These are phyloP conservation scores for Porogramme epimiltina DNA, from an alignment of 1,284 basidiomycete genomes.

Conservation along the genomic window DNA sequence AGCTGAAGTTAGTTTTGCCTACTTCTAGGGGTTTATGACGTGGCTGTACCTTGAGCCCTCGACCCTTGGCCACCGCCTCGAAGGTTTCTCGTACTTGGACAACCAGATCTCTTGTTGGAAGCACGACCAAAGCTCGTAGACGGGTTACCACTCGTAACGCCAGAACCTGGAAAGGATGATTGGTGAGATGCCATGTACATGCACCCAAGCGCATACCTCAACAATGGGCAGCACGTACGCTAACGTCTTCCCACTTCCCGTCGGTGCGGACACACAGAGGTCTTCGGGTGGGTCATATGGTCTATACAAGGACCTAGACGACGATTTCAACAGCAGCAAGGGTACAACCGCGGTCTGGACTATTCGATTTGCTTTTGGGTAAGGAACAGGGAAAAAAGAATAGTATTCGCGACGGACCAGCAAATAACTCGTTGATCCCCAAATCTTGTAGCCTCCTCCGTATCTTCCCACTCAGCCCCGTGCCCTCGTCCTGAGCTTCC, in stretches of 20 bases:
- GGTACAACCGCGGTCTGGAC: conserved; percentile 87
- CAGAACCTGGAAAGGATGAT: conserved; percentile 52
- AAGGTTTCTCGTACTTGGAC: conserved; percentile 91
- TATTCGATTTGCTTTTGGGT: conserved; percentile 30
- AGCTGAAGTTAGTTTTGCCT: rapidly evolving
- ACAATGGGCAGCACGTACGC: conserved; percentile 93
- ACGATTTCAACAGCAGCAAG: conserved; percentile 57
- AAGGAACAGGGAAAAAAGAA: conserved; percentile 3
- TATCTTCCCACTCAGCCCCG: conserved; percentile 63
- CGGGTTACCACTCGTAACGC: conserved; percentile 77
- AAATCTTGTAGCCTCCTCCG: conserved; percentile 68
- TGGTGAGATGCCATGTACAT: not conserved
- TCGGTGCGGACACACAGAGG: conserved; percentile 96
- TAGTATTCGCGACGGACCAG: conserved; percentile 57
- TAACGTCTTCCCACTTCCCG: conserved; percentile 96
- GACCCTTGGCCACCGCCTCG: conserved; percentile 83
- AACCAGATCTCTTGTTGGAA: conserved; percentile 97
- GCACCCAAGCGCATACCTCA: conserved; percentile 54
- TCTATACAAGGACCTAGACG: conserved; percentile 60
- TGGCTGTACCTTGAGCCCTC: conserved; percentile 75
- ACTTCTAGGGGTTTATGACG: not conserved
- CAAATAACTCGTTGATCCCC: conserved; percentile 83
- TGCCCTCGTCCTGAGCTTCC: conserved; percentile 40
- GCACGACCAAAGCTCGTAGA: conserved; percentile 87
- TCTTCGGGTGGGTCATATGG: conserved; percentile 78